Conservation (phyloP, 768 basidiomycete species). For the Mycena kentingensis region DNA sequence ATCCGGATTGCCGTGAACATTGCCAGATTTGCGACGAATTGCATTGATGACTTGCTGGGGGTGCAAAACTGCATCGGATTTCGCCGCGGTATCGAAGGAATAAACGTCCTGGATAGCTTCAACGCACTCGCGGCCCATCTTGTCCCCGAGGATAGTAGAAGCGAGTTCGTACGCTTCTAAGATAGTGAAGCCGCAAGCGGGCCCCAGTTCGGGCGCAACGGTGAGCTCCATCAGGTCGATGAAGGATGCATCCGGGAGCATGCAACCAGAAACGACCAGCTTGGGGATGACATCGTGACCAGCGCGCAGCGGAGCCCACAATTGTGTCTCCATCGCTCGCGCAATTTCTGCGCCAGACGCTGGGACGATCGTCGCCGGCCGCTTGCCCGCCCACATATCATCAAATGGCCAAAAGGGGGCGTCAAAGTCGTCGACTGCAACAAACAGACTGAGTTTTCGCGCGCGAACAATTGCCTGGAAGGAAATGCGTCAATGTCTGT, state of each 20-base stretch:
- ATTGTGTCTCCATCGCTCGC: background rate
- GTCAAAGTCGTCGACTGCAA: conserved; percentile 4
- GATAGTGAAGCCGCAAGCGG: conserved; percentile 2
- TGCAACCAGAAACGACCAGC: conserved; percentile 2
- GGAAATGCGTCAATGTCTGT: too few relatives aligned
- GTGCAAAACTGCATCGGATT: conserved; percentile 3
- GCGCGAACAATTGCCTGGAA: conserved; percentile 1
- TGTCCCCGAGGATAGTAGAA: background rate
- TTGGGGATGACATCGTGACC: background rate
- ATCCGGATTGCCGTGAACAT: conserved; percentile 1
- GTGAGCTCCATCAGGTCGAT: background rate
- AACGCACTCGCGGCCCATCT: background rate
- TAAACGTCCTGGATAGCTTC: background rate
- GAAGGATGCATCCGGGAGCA: background rate
- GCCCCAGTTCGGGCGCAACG: background rate
- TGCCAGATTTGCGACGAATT: background rate
- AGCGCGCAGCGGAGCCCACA: background rate
- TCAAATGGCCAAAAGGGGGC: background rate
- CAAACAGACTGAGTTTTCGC: background rate
- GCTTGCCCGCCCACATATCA: too few relatives aligned
- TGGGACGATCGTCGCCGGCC: background rate
- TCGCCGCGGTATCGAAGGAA: background rate
- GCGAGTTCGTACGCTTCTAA: background rate
- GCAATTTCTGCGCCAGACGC: background rate
- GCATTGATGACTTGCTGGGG: background rate